These are phyloP conservation scores for Penicillium riverlandense DNA, from an alignment of 495 filamentous ascomycete species.

Conservation along the genomic window DNA sequence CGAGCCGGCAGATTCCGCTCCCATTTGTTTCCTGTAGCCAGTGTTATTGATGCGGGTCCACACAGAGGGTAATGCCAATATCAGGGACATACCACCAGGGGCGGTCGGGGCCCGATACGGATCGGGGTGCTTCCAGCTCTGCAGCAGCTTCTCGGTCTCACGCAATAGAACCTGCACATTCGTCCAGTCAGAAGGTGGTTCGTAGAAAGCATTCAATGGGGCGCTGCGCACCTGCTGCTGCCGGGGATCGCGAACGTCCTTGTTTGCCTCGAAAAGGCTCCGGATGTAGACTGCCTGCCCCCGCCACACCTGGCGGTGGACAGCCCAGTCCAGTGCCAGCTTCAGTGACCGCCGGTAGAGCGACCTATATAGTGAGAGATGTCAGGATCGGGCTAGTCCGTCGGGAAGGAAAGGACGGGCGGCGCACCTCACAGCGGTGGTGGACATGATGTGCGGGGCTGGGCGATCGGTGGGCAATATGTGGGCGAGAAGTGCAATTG, in stretches of 20 bases:
- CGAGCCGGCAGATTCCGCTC: conserved; percentile 85
- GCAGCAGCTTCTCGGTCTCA: conserved; percentile 79
- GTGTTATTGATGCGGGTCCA: conserved; percentile 11
- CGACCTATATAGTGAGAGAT: conserved; percentile 46
- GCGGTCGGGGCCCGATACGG: conserved; percentile 83
- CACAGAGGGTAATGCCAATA: background rate
- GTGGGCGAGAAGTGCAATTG: background rate
- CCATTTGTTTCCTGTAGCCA: conserved; percentile 75
- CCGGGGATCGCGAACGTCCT: conserved; percentile 74
- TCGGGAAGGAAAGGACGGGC: background rate
- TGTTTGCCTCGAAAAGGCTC: conserved; percentile 91
- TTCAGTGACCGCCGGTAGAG: conserved; percentile 92
- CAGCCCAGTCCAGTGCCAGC: conserved; percentile 88
- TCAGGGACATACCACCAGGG: conserved; percentile 67
- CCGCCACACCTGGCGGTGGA: conserved; percentile 86
- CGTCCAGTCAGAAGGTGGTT: conserved; percentile 1
- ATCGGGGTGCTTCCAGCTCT: conserved; percentile 97
- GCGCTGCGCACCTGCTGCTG: conserved; percentile 65
- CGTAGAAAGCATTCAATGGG: no score
- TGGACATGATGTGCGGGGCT: conserved; percentile 24
- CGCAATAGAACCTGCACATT: conserved; percentile 60
- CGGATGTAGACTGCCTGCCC: conserved; percentile 94
- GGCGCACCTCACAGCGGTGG: conserved; percentile 32
- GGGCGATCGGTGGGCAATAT: background rate
- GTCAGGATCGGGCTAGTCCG: conserved; percentile 5